A percentile compares a stretch with the other conserved stretches of the same genome.
phyloP scores from a whole-genome alignment of 2,329 filamentous ascomycete species.

The Westerdykella aurantiaca region DNA sequence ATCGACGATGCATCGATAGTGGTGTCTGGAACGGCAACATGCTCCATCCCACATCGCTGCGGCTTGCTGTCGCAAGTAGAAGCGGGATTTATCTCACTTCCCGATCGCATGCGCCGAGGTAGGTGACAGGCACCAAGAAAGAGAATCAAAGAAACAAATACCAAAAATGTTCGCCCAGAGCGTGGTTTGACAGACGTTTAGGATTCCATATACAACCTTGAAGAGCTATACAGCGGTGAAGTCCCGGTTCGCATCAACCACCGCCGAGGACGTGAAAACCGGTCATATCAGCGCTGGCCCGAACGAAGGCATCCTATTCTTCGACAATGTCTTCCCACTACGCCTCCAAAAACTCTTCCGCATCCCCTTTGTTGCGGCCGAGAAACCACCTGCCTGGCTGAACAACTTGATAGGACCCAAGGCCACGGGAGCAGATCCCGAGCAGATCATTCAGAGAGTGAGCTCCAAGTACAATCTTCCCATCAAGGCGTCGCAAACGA shows the following conservation, averaged over 20 bases:
- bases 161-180: background rate
- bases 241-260: background rate
- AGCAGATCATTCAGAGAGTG: slow-evolving; percentile 50
- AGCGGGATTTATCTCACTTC: background rate
- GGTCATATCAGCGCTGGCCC: slow-evolving; percentile 74
- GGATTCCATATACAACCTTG: background rate
- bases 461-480: slow-evolving; percentile 54
- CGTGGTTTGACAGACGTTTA: background rate
- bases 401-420: slow-evolving; percentile 48
- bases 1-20: too few relatives aligned
- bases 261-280: slow-evolving; percentile 43
- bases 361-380: slow-evolving; percentile 45
- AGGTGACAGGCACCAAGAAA: too few relatives aligned
- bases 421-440: slow-evolving; percentile 52
- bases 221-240: background rate
- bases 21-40: background rate
- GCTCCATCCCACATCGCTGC: background rate
- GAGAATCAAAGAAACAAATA: background rate
- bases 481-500: slow-evolving; percentile 70
- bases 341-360: slow-evolving; percentile 61
- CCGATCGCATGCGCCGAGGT: background rate
- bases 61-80: background rate
- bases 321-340: slow-evolving; percentile 86
- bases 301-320: slow-evolving; percentile 80
- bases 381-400: slow-evolving; percentile 45